Conservation (phyloP, 352 stramenopile genomes). For the Globisporangium radiosum region DNA sequence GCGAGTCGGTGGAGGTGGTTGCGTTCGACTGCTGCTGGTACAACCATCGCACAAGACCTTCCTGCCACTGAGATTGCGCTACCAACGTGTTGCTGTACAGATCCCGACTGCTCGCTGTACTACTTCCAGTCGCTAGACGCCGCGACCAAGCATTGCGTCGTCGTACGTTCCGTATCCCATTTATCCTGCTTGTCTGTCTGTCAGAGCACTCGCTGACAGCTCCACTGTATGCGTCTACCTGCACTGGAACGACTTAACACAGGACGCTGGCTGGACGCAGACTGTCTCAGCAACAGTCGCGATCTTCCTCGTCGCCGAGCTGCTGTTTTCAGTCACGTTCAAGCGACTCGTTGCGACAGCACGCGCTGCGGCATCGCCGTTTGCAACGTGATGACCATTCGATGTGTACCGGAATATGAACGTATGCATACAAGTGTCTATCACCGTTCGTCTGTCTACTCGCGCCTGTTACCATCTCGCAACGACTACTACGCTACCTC, state of each 20-base stretch:
- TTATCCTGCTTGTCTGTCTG: not conserved
- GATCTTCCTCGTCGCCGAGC: conserved; percentile 33
- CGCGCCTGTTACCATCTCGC: not conserved
- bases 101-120: conserved; percentile 52
- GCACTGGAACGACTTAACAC: no score
- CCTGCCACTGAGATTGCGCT: not conserved
- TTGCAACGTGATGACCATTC: not conserved
- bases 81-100: conserved; percentile 11
- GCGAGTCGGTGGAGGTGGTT: no score
- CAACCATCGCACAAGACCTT: no score
- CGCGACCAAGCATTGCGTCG: conserved; percentile 32
- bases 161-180: conserved; percentile 29
- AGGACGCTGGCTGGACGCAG: conserved; percentile 33
- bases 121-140: conserved; percentile 56
- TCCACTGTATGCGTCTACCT: no score
- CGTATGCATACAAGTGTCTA: no score
- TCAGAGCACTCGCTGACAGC: no score
- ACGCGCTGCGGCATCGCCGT: not conserved
- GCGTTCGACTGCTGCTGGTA: no score
- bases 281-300: conserved; percentile 27
- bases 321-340: conserved; percentile 31
- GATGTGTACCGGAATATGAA: not conserved
- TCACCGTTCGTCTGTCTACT: not conserved
- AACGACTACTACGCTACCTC: not conserved
- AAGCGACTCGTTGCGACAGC: conserved; percentile 13